phyloP scores from a whole-genome alignment of 139 green algal species.

The Tetratostichococcus sp. region DNA sequence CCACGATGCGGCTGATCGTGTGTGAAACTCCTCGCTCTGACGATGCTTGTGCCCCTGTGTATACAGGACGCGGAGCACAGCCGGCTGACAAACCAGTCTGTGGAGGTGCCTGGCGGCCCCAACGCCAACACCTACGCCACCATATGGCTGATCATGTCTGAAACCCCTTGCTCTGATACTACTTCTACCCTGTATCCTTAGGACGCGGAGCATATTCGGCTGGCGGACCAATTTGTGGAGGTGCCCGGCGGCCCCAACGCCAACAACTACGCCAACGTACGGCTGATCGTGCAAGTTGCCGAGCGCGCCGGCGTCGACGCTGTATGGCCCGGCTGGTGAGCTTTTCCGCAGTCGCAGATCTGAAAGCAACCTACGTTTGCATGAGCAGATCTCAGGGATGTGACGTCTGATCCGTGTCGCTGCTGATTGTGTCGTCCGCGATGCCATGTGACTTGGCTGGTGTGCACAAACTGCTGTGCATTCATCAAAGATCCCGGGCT shows the following conservation, averaged over 20 bases:
- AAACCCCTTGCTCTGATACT: too few species aligned
- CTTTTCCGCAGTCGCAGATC: background rate
- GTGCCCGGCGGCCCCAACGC: slow-evolving; percentile 92
- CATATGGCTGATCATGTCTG: slow-evolving; percentile 88
- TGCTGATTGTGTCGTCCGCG: too few species aligned
- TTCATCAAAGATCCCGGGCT: too few species aligned
- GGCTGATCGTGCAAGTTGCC: slow-evolving; percentile 83
- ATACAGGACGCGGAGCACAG: slow-evolving; percentile 35
- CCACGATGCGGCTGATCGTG: too few species aligned
- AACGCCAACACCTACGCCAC: slow-evolving; percentile 99
- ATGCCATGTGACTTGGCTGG: too few species aligned
- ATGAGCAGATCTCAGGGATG: too few species aligned
- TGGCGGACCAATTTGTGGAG: slow-evolving; percentile 98
- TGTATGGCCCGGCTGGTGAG: slow-evolving; percentile 94
- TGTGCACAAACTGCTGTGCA: too few species aligned
- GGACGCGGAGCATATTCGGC: slow-evolving; percentile 90
- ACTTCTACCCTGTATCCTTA: too few species aligned
- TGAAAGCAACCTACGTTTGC: too few species aligned
- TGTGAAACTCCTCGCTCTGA: too few species aligned
- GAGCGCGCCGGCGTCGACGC: slow-evolving; percentile 83
- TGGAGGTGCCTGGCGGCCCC: slow-evolving; percentile 91
- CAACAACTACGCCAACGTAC: slow-evolving; percentile 99
- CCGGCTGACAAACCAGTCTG: slow-evolving; percentile 93
- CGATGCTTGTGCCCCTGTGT: too few species aligned
- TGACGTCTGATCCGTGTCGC: too few species aligned